phyloP scores from a whole-genome alignment of 805 yeast species.

The Candida khao-thaluensis region DNA sequence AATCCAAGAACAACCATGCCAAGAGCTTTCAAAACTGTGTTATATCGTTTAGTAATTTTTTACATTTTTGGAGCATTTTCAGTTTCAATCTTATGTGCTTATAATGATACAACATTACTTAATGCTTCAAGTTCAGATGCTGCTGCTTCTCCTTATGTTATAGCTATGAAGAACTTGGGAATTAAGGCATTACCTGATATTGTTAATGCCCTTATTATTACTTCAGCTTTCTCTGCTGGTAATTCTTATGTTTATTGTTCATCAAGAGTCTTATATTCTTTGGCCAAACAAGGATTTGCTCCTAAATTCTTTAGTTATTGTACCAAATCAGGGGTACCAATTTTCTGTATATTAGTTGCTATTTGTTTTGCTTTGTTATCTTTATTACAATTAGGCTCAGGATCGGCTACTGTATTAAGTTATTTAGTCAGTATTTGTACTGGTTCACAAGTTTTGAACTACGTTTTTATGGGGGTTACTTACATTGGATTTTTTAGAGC shows the following conservation, averaged over 20 bases:
- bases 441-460: conserved; percentile 47
- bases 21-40: conserved; percentile 41
- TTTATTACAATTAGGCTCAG: conserved; percentile 28
- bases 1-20: conserved; percentile 43
- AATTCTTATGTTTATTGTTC: conserved; percentile 21
- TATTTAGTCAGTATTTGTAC: conserved; percentile 50
- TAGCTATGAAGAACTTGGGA: conserved; percentile 28
- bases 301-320: conserved; percentile 19
- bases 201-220: conserved; percentile 32
- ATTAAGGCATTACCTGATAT: conserved; percentile 30
- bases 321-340: conserved; percentile 21
- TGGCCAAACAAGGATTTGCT: conserved; percentile 21
- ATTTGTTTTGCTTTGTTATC: conserved; percentile 28
- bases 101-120: conserved; percentile 29
- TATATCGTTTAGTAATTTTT: conserved; percentile 44
- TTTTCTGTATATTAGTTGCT: conserved; percentile 28
- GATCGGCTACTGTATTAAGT: conserved; percentile 37
- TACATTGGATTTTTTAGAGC: conserved; percentile 45
- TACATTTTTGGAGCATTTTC: conserved; percentile 45
- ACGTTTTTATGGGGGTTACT: conserved; percentile 44
- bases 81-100: conserved; percentile 39
- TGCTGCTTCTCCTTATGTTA: conserved; percentile 31
- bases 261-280: conserved; percentile 21
- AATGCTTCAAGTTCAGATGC: conserved; percentile 25
- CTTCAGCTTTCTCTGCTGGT: conserved; percentile 27